Base-by-base conservation (phyloP, 225 moss, liverwort and hornwort genomes). In the Marchantia polymorpha region DNA sequence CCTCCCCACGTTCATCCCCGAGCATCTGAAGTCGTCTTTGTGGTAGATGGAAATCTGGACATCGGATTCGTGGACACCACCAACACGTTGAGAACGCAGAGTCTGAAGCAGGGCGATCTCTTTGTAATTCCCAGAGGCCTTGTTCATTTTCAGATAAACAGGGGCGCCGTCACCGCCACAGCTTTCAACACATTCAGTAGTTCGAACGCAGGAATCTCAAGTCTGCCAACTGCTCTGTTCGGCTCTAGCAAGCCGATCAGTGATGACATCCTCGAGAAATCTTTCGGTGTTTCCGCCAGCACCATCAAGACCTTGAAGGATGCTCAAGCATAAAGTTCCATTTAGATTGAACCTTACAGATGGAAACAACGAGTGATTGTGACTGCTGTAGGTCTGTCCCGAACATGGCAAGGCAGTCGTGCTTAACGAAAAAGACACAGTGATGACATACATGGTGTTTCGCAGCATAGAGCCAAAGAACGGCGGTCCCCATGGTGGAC, bases 61-160 rank as follows among this genome's bases (percentile, higher is more conserved):
- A 10, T 23, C 65, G 65, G 65, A 12, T 65, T 65, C 8, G 65
- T 65, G 65, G 65, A 65, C 65, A 65, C 65, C 19, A 65, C 65
- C n/a, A 7, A 65, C 65, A 65, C 7, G 65, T 27, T 65, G 20
- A 49, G 60, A 17, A 67, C 49, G 17, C 16, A 22, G 52, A 68
- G 23, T 12, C 66, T 52, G 27, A 9, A 67, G n/a, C 3, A 51
- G 9, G 51, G 78, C 10, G 68, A 54, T 20, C 27, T 78, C 5
- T 78, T 51, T 39, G 59, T 76, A 15, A 25, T 76, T 27, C 76
- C 76, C 11, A 60, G 39, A 26, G 58, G 58, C 4, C 20, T 76
- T 46, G 76, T 69, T 25, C 65, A 54, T 30, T 78, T 78, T 51
- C 67, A 78, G 50, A 69, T 29, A 49, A 66, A 78, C 29, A 65